Base-by-base conservation (phyloP, 345 rosid species). In the Bruguiera gymnorhiza region DNA sequence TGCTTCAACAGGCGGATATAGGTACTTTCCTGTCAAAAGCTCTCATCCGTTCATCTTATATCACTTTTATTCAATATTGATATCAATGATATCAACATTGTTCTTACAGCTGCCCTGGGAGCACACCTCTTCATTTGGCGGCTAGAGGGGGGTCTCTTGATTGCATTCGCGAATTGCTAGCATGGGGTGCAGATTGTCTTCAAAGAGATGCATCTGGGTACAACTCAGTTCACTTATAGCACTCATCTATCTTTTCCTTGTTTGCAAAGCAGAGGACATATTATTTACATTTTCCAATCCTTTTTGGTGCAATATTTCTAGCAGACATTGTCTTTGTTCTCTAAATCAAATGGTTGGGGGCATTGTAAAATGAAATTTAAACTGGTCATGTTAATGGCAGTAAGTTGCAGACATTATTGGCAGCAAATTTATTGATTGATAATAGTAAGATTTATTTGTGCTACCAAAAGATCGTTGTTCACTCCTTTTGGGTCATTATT, bases 121-220 rank as follows among this genome's bases (percentile, higher is more conserved):
- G 96, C 71, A 90, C 99, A 63, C 96, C 99, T 81, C 99, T 96
- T 78, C 99, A 92, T 82, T 81, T 96, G 75, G 99, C 99, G 46
- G 99, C 99, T 29, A 85, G 98, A 81, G 96, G 97, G 0, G 99
- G 99, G 57, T 96, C 98, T 77, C 88, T 90, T 20, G 99, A 90
- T 71, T 96, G 99, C 70, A 85, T 89, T 39, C 90, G 97, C 2
- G 89, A 84, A 36, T 79, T 96, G 82, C 86, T 96, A 73, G 98
- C 98, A 6, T 92, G 98, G 97, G 98, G 98, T 66, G 98, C 98
- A 18, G 97, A 96, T 87, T 96, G 99, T 70, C 84, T 79, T 77
- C 98, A 90, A 60, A 83, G 97, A 90, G 99, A 96, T 74, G 84
- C 87, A 60, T 86, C 93, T 55, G 99, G 99, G 99, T 92, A 87